Conservation (phyloP, 257 asterid genomes). For the Solanum clarkiae region DNA sequence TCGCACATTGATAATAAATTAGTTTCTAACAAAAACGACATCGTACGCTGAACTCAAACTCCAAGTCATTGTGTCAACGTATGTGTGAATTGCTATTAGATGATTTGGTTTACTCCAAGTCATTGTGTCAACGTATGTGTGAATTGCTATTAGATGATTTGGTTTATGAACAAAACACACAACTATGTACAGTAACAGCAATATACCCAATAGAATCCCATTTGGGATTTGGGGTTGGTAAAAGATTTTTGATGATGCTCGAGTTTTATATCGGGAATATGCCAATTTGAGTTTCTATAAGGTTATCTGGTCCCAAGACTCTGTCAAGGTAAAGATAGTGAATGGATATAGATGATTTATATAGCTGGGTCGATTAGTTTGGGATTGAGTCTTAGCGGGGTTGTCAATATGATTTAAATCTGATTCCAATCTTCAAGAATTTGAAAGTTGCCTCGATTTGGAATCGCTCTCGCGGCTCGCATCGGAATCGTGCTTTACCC, state of each 20-base stretch:
- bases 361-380: background rate
- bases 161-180: background rate
- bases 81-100: too few relatives aligned
- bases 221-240: too few relatives aligned
- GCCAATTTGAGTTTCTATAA: background rate
- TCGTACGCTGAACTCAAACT: too few relatives aligned
- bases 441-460: background rate
- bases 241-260: background rate
- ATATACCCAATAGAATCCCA: too few relatives aligned
- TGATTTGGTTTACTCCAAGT: too few relatives aligned
- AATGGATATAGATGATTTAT: background rate
- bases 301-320: background rate
- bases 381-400: background rate
- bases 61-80: too few relatives aligned
- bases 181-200: background rate
- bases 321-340: background rate
- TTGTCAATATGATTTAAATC: background rate
- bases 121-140: too few relatives aligned
- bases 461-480: too few relatives aligned
- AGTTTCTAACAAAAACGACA: too few relatives aligned
- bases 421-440: background rate
- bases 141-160: background rate
- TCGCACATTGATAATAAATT: too few relatives aligned
- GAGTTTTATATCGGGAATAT: background rate
- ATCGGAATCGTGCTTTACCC: too few relatives aligned